Conservation (phyloP, 2,329 filamentous ascomycete genomes). For the Ophiostoma triangulosporum region DNA sequence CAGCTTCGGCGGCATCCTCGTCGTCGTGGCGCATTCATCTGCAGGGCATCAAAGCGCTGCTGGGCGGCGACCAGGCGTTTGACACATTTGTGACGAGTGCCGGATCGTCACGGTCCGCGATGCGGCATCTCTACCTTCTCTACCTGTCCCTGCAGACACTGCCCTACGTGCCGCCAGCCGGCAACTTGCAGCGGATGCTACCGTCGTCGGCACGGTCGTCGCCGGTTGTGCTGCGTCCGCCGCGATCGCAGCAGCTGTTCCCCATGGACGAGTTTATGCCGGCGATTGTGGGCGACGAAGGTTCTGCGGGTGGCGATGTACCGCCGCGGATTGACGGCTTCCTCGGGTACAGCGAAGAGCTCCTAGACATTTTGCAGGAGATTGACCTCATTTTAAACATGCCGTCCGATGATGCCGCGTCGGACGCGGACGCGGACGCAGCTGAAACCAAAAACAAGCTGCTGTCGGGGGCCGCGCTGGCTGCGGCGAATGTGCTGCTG, state of each 20-base stretch:
- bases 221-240: not conserved
- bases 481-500: not conserved
- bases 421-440: not conserved
- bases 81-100: conserved; percentile 3
- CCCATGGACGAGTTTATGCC: conserved; percentile 1
- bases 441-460: not conserved
- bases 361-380: conserved; percentile 9
- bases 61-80: conserved; percentile 5
- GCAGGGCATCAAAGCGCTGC: conserved; percentile 8
- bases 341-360: conserved; percentile 9
- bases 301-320: not conserved
- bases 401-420: not conserved
- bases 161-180: not conserved
- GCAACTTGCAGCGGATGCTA: not conserved
- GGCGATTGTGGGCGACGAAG: not conserved
- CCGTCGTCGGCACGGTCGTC: not conserved
- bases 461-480: not conserved
- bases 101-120: conserved; percentile 1
- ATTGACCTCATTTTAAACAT: conserved; percentile 1
- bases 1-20: not conserved
- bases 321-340: conserved; percentile 9
- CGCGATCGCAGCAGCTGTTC: not conserved
- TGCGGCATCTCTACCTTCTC: conserved; percentile 7
- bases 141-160: conserved; percentile 9
- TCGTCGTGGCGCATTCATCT: conserved; percentile 11